Conservation (phyloP, 495 filamentous ascomycete species). For the Xylaria nigripes region DNA sequence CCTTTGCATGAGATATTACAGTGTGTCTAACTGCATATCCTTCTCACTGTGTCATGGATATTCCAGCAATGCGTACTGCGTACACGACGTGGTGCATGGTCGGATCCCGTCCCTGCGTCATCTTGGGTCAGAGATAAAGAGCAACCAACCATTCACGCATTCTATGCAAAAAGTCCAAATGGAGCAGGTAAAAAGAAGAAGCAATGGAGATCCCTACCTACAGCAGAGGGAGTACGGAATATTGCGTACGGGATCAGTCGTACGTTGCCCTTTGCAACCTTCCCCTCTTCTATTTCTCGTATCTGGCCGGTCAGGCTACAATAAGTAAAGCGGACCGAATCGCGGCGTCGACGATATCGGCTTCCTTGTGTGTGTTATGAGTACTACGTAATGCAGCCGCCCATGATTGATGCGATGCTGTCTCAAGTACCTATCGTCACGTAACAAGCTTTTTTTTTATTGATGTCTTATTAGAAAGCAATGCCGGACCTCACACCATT, state of each 20-base stretch:
- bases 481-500: not conserved
- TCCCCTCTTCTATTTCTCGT: conserved; percentile 9
- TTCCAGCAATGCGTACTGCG: no score
- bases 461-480: no score
- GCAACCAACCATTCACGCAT: no score
- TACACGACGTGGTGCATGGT: not conserved
- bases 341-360: not conserved
- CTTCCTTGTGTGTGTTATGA: not conserved
- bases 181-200: no score
- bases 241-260: not conserved
- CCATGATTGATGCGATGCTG: not conserved
- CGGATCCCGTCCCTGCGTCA: not conserved
- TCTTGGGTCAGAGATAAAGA: not conserved
- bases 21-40: no score
- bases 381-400: not conserved
- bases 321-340: conserved; percentile 4
- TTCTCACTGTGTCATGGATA: no score
- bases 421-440: not conserved
- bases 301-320: not conserved
- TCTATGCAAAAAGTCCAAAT: no score
- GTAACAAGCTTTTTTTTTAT: not conserved
- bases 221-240: no score
- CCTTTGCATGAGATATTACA: no score
- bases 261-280: not conserved
- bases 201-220: no score